These are phyloP conservation scores for Mucor piriformis DNA, from an alignment of 371 early-diverging fungal genomes.

Conservation along the genomic window DNA sequence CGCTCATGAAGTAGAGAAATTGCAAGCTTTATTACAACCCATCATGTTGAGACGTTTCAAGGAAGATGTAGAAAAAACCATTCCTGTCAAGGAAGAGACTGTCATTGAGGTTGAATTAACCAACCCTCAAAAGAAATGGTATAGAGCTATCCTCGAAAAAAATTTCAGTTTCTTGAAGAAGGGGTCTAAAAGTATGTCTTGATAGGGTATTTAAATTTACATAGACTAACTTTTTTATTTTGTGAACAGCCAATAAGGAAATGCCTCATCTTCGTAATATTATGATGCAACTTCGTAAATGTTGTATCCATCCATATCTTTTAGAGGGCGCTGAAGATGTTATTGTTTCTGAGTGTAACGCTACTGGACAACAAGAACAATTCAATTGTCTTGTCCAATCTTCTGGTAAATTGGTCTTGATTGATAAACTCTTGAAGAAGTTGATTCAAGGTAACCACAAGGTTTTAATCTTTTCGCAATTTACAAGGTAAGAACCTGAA, in stretches of 20 bases:
- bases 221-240: not conserved
- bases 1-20: conserved; percentile 74
- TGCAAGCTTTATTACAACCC: conserved; percentile 69
- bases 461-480: conserved; percentile 94
- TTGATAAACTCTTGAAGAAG: conserved; percentile 84
- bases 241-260: conserved; percentile 37
- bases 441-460: conserved; percentile 82
- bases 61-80: conserved; percentile 83
- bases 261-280: conserved; percentile 65
- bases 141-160: conserved; percentile 86
- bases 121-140: conserved; percentile 81
- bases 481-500: conserved; percentile 62
- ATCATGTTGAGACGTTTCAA: conserved; percentile 76
- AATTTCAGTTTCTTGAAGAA: conserved; percentile 77
- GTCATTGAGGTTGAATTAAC: conserved; percentile 85
- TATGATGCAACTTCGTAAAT: conserved; percentile 82
- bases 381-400: conserved; percentile 78
- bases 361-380: conserved; percentile 63
- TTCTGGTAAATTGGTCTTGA: conserved; percentile 84
- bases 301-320: conserved; percentile 84
- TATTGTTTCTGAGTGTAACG: conserved; percentile 65
- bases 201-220: not conserved
- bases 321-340: conserved; percentile 85
- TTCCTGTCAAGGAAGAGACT: conserved; percentile 86
- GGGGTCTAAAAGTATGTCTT: conserved; percentile 52